These are phyloP conservation scores for Ascochyta fabae DNA, from an alignment of 2,329 filamentous ascomycete genomes.

Conservation along the genomic window DNA sequence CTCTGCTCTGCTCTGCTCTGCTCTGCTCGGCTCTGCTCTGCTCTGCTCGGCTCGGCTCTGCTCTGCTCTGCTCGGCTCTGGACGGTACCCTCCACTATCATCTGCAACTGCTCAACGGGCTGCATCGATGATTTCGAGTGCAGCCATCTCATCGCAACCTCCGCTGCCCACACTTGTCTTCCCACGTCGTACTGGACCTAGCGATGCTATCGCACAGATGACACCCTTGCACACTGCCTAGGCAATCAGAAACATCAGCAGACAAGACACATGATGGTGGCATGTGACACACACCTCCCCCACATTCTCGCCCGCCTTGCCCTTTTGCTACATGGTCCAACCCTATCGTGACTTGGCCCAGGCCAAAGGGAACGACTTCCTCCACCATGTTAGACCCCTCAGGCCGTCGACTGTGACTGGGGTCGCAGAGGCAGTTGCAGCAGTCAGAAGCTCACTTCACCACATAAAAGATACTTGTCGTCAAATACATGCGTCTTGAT, in stretches of 20 bases:
- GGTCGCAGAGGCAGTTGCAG: background rate
- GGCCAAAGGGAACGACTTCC: background rate
- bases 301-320: conserved; percentile 24
- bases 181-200: conserved; percentile 10
- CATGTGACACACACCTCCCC: conserved; percentile 32
- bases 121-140: conserved; percentile 1
- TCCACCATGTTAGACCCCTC: background rate
- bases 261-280: conserved; percentile 26
- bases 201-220: conserved; percentile 25
- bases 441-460: background rate
- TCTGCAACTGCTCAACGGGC: conserved; percentile 7
- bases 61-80: background rate
- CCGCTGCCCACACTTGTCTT: background rate
- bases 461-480: background rate
- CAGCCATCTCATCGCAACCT: conserved; percentile 10
- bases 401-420: too few species aligned
- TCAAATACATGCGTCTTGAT: background rate
- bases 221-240: conserved; percentile 27
- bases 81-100: background rate
- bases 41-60: too few species aligned
- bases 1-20: too few species aligned
- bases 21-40: background rate
- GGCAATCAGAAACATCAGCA: conserved; percentile 24
- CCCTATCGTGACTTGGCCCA: conserved; percentile 1
- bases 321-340: conserved; percentile 13